Percentiles rank a stretch among this genome's conserved stretches.
phyloP scores from a whole-genome alignment of 169 alveolate species.

The Eimeria maxima region DNA sequence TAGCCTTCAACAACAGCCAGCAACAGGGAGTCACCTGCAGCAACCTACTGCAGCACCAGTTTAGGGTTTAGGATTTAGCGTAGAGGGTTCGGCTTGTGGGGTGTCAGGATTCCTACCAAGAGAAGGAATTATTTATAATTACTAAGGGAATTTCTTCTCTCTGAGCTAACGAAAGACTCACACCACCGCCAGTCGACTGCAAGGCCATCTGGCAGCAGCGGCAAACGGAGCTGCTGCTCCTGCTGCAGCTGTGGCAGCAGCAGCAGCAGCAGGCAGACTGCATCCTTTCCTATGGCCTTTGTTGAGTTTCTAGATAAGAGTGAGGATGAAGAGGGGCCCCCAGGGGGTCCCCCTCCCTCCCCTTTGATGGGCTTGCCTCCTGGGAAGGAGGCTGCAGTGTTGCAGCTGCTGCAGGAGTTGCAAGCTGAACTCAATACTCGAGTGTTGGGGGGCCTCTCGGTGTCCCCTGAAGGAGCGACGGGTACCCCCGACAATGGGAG shows the following conservation, averaged over 20 bases:
- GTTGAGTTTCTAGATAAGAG: background rate
- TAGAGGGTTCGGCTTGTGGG: background rate
- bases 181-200: background rate
- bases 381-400: constrained; percentile 5
- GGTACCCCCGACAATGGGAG: no score
- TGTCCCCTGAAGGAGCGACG: background rate
- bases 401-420: constrained; percentile 33
- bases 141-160: background rate
- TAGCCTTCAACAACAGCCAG: no score
- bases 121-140: background rate
- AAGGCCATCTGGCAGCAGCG: background rate
- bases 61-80: constrained; percentile 31
- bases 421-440: background rate
- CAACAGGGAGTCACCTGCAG: no score
- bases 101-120: background rate
- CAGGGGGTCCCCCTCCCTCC: constrained; percentile 15
- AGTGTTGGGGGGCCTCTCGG: background rate
- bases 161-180: background rate
- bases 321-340: constrained; percentile 9
- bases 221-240: background rate
- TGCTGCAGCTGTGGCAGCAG: constrained; percentile 10
- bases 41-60: background rate
- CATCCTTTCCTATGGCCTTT: background rate
- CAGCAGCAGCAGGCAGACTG: constrained; percentile 21
- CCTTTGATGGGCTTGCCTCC: constrained; percentile 37